Evolutionary conservation across 2,329 filamentous ascomycete genomes (phyloP).

Genomic region (Fusarium nematophilum): DNA sequence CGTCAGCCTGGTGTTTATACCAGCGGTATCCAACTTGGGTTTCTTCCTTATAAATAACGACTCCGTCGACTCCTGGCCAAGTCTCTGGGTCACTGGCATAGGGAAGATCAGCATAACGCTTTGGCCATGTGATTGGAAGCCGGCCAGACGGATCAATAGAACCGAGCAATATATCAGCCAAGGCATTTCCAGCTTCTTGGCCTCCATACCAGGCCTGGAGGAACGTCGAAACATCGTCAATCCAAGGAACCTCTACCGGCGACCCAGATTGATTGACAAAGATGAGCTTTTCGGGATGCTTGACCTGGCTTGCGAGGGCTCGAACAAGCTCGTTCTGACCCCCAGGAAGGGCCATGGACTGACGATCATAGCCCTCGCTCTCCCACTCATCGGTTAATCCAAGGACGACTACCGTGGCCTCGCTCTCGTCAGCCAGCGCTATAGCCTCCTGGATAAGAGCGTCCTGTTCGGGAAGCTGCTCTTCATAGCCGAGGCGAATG

Average conservation of each 20-base stretch:
- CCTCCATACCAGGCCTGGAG: slow-evolving; percentile 22
- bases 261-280: slow-evolving; percentile 31
- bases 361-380: slow-evolving; percentile 27
- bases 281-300: slow-evolving; percentile 12
- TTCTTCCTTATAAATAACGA: slow-evolving; percentile 18
- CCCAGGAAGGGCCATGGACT: slow-evolving; percentile 22
- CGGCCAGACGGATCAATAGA: slow-evolving; percentile 11
- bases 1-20: not conserved
- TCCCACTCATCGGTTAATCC: slow-evolving; percentile 31
- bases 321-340: slow-evolving; percentile 11
- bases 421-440: slow-evolving; percentile 15
- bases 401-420: slow-evolving; percentile 16
- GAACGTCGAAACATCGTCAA: slow-evolving; percentile 1
- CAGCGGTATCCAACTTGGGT: slow-evolving; percentile 19
- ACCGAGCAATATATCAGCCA: slow-evolving; percentile 16
- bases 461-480: slow-evolving; percentile 7
- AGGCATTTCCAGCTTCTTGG: slow-evolving; percentile 13
- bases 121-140: slow-evolving; percentile 13
- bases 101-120: slow-evolving; percentile 5
- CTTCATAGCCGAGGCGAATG: slow-evolving; percentile 21
- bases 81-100: slow-evolving; percentile 1
- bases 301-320: not conserved
- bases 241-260: slow-evolving; percentile 21
- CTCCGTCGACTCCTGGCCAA: slow-evolving; percentile 22
- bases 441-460: slow-evolving; percentile 16